Percentiles rank a stretch among this genome's conserved stretches.
These are phyloP conservation scores for Golovinomyces cichoracearum DNA, from an alignment of 2,329 filamentous ascomycete genomes.

Conservation along the genomic window DNA sequence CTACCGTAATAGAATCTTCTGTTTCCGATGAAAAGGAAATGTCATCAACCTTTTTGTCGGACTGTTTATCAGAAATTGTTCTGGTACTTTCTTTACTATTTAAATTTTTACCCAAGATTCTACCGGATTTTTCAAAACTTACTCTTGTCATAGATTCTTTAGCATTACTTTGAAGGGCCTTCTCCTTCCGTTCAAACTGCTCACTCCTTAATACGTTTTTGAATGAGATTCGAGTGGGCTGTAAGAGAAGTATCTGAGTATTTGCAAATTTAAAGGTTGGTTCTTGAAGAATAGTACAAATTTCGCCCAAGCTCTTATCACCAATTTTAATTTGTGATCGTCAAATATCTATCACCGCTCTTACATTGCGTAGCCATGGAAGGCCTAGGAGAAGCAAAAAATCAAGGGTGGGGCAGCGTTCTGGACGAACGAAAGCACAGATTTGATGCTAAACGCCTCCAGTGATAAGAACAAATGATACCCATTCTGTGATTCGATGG, in stretches of 20 bases:
- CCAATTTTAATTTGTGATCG: background rate
- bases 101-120: background rate
- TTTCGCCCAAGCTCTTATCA: background rate
- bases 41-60: background rate
- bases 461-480: background rate
- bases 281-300: background rate
- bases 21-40: background rate
- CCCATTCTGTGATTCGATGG: background rate
- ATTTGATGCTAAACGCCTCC: background rate
- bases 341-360: background rate
- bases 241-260: background rate
- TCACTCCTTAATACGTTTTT: background rate
- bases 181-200: background rate
- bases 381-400: background rate
- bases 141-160: background rate
- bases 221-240: background rate
- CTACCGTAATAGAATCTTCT: background rate
- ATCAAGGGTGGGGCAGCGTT: background rate
- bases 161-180: background rate
- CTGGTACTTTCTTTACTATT: background rate
- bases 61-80: background rate
- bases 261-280: background rate
- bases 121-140: background rate
- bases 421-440: background rate
- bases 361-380: background rate